Conservation (phyloP, 108 stramenopile species). For the Hondaea fermentalgiana region DNA sequence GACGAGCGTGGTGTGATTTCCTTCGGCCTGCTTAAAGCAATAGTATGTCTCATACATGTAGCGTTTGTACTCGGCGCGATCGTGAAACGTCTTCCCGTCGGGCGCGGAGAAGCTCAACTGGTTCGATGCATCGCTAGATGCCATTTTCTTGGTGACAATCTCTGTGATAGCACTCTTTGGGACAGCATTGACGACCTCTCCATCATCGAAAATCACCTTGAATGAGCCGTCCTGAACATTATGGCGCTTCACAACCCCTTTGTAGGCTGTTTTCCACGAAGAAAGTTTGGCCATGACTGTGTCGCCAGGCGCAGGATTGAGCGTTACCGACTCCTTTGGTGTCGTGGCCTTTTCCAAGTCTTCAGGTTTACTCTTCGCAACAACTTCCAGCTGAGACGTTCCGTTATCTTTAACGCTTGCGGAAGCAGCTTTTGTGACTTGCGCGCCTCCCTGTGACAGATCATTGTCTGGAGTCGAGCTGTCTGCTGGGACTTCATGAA, state of each 20-base stretch:
- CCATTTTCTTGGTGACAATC: background rate
- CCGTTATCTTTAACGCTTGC: background rate
- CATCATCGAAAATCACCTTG: background rate
- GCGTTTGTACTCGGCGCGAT: slow-evolving; percentile 45
- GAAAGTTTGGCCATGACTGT: background rate
- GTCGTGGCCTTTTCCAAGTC: background rate
- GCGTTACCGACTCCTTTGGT: background rate
- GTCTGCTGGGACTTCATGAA: background rate
- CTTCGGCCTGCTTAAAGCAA: slow-evolving; percentile 47
- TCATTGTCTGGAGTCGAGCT: background rate
- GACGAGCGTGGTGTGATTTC: slow-evolving; percentile 30
- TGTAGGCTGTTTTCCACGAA: background rate
- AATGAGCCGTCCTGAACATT: background rate
- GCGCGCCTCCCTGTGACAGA: background rate
- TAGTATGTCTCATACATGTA: slow-evolving; percentile 64
- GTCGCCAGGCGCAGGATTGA: background rate
- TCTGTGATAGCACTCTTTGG: background rate
- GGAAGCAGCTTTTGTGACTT: background rate
- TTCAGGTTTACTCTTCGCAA: background rate
- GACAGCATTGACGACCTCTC: background rate
- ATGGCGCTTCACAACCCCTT: background rate
- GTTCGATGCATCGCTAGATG: background rate
- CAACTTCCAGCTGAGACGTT: background rate
- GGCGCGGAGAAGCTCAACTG: slow-evolving; percentile 45
- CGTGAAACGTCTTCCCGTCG: slow-evolving; percentile 58